phyloP scores from a whole-genome alignment of 768 basidiomycete species.

The Jaapia argillacea region DNA sequence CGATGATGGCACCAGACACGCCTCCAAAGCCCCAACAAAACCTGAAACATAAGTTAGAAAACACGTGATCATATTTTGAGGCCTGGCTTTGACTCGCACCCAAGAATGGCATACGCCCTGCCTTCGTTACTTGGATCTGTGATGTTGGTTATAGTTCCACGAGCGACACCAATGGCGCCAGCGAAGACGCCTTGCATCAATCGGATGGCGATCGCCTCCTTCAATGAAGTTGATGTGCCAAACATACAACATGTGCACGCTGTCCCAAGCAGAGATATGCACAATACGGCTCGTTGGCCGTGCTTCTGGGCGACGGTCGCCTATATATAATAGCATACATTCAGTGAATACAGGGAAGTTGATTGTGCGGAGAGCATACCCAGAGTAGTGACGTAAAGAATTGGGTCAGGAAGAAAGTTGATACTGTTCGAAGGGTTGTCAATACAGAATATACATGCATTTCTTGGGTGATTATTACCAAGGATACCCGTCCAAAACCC shows the following conservation, averaged over 20 bases:
- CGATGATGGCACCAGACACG: slow-evolving; percentile 81
- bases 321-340: slow-evolving; percentile 25
- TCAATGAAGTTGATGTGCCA: slow-evolving; percentile 64
- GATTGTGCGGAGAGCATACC: slow-evolving; percentile 32
- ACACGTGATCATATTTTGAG: background rate
- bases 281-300: slow-evolving; percentile 76
- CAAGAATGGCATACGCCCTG: slow-evolving; percentile 88
- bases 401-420: slow-evolving; percentile 89
- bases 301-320: slow-evolving; percentile 93
- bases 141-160: slow-evolving; percentile 77
- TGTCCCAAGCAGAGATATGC: slow-evolving; percentile 78
- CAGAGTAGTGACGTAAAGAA: slow-evolving; percentile 92
- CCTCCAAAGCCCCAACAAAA: slow-evolving; percentile 98
- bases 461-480: slow-evolving; percentile 29
- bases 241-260: slow-evolving; percentile 70
- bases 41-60: slow-evolving; percentile 23
- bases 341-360: slow-evolving; percentile 7
- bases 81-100: slow-evolving; percentile 41
- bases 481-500: slow-evolving; percentile 87
- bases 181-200: slow-evolving; percentile 88
- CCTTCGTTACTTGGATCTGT: slow-evolving; percentile 92
- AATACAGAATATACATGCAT: background rate
- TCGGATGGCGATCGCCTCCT: slow-evolving; percentile 79
- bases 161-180: slow-evolving; percentile 90
- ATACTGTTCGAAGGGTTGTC: too few relatives aligned